phyloP scores from a whole-genome alignment of 352 stramenopile species.

The Pythium utonaiense region DNA sequence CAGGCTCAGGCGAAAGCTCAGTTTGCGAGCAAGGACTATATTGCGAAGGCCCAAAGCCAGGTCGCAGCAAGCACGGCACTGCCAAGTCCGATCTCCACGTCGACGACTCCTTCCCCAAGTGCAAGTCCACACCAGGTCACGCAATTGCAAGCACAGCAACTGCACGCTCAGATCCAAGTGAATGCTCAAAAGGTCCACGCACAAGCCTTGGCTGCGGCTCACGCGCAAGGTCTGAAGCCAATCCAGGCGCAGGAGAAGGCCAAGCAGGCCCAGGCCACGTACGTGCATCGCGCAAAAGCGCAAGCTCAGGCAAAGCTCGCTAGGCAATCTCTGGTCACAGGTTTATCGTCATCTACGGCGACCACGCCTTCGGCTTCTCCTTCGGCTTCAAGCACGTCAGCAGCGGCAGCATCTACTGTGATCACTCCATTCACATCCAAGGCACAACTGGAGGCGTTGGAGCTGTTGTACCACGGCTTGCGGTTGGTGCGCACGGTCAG shows the following conservation, averaged over 20 bases:
- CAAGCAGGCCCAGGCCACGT: slow-evolving; percentile 87
- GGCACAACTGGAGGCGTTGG: slow-evolving; percentile 84
- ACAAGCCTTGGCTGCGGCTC: slow-evolving; percentile 80
- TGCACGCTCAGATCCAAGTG: slow-evolving; percentile 86
- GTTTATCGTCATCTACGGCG: not conserved
- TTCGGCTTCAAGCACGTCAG: slow-evolving; percentile 37
- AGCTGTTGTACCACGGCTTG: slow-evolving; percentile 94
- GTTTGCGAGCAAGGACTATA: slow-evolving; percentile 88
- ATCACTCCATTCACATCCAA: slow-evolving; percentile 63
- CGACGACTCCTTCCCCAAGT: slow-evolving; percentile 45
- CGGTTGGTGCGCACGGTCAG: slow-evolving; percentile 89
- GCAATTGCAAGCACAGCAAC: slow-evolving; percentile 54
- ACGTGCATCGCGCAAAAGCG: slow-evolving; percentile 82
- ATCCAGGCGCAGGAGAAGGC: slow-evolving; percentile 87
- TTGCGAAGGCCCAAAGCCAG: slow-evolving; percentile 83
- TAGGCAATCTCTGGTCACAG: slow-evolving; percentile 17
- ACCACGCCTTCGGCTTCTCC: slow-evolving; percentile 36
- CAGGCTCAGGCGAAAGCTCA: slow-evolving; percentile 86
- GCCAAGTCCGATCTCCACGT: slow-evolving; percentile 36
- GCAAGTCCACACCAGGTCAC: slow-evolving; percentile 67
- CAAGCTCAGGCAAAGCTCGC: slow-evolving; percentile 87
- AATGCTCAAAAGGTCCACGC: slow-evolving; percentile 89
- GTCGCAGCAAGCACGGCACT: slow-evolving; percentile 57
- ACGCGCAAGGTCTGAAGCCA: slow-evolving; percentile 81
- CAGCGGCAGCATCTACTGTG: not conserved